Evolutionary conservation across 345 rosid species (phyloP), one percentile per base, ranked within the genome.

Genomic region (Reutealis trisperma): DNA sequence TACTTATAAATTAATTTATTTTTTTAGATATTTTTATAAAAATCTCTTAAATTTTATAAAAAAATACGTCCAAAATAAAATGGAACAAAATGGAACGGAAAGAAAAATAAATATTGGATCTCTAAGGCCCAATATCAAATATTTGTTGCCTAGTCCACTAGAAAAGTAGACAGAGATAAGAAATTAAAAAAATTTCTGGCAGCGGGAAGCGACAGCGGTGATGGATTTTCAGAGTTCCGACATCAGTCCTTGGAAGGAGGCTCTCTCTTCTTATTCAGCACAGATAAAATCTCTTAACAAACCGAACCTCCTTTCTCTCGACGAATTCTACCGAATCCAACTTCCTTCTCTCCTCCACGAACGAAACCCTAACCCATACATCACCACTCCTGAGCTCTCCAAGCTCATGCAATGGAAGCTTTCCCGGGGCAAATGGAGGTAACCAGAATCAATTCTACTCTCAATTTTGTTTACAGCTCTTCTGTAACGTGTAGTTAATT

Each of bases 371-470:
- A 86, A 81, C 73, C 97, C 98, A 49, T 78, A 86, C 87, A 74
- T 95, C 80, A 88, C 93, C 84, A 85, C 85, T 42, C 54, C 90
- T 34, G 99, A 95, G 82, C 98, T 95, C 83, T 84, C 93, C 71
- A 85, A 86, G 78, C 93, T 93, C 81, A 89, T 95, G 96, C 87
- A 80, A 67, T 95, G 99, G 99, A 95, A 95, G 82, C 98, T 93
- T 81, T 81, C 96, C 25, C 98, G 99, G 44, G 97, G 98, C 1
- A 95, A 95, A 76, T 95, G 98, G 98, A 86, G 97, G 95, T 90
- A 55, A 21, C 16, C 24, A 1, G 32, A 22, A 44, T 21, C 42
- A 22, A 44, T 21, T 16, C 21, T 70, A 24, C 70, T 70, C 66
- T 67, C 22, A 63, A 45, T 52, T 52, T 61, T 12, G 14, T n/a